phyloP scores from a whole-genome alignment of 352 stramenopile genomes.

The Elongisporangium prolatum region DNA sequence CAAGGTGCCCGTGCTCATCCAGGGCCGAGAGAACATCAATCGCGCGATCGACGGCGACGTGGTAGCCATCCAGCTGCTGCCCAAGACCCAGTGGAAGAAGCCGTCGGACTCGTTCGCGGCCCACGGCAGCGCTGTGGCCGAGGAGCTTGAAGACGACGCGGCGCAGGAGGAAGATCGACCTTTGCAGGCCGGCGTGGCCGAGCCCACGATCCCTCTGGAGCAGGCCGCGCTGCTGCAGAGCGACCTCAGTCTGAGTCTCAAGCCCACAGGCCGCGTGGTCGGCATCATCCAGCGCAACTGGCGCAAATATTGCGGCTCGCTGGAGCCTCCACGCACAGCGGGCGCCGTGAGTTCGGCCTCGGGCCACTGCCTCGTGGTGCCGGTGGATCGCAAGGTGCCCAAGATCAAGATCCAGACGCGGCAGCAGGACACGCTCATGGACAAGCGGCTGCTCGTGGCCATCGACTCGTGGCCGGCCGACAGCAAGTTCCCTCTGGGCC shows the following conservation, averaged over 20 bases:
- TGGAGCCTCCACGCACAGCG: conserved; percentile 70
- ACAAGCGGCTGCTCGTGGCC: conserved; percentile 92
- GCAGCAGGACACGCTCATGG: conserved; percentile 87
- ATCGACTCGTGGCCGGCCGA: conserved; percentile 94
- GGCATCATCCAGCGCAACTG: conserved; percentile 93
- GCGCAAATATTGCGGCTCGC: conserved; percentile 92
- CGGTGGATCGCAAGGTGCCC: conserved; percentile 87
- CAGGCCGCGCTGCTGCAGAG: conserved; percentile 53
- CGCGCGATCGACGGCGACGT: conserved; percentile 97
- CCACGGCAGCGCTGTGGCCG: conserved; percentile 30
- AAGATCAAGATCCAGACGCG: conserved; percentile 94
- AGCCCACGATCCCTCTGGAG: conserved; percentile 64
- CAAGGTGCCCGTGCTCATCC: conserved; percentile 65
- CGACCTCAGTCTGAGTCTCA: conserved; percentile 40
- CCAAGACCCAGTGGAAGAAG: conserved; percentile 78
- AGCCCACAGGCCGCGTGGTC: conserved; percentile 82
- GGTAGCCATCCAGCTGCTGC: conserved; percentile 94
- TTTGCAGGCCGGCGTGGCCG: conserved; percentile 36
- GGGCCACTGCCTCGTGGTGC: conserved; percentile 74
- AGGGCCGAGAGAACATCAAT: conserved; percentile 91
- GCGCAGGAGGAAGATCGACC: conserved; percentile 28
- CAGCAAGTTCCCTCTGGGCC: conserved; percentile 90
- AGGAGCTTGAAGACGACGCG: conserved; percentile 39
- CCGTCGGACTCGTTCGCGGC: conserved; percentile 63
- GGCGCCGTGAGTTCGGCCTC: conserved; percentile 31